A percentile compares a stretch with the other conserved stretches of the same genome.
These are phyloP conservation scores for Clonostachys rhizophaga DNA, from an alignment of 2,329 filamentous ascomycete species.

Conservation along the genomic window DNA sequence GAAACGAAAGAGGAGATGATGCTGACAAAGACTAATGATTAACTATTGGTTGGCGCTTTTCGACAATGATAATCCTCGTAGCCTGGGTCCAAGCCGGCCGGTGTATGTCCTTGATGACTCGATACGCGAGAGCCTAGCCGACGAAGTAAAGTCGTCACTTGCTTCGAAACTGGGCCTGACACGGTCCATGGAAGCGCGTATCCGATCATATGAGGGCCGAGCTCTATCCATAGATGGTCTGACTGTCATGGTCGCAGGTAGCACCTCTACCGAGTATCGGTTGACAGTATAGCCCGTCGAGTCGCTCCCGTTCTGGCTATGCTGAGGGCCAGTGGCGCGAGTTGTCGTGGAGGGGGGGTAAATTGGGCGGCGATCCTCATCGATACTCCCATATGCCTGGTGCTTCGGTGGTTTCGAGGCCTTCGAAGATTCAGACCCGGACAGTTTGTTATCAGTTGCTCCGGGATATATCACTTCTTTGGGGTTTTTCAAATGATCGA, in stretches of 20 bases:
- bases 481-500: constrained; percentile 56
- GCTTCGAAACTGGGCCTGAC: constrained; percentile 80
- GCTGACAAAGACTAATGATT: no score
- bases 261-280: constrained; percentile 53
- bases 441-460: neutral
- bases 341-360: constrained; percentile 90
- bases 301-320: constrained; percentile 88
- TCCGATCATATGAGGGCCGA: constrained; percentile 82
- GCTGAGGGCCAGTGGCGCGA: constrained; percentile 64
- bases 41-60: constrained; percentile 31
- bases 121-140: constrained; percentile 76
- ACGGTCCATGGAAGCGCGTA: constrained; percentile 82
- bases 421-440: constrained; percentile 50
- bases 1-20: no score
- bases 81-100: constrained; percentile 22
- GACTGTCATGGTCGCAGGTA: constrained; percentile 15
- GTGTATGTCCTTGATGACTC: constrained; percentile 55
- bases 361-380: constrained; percentile 87
- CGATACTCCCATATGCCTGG: constrained; percentile 57
- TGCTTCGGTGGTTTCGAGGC: constrained; percentile 52
- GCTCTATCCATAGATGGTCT: constrained; percentile 62
- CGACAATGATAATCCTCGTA: constrained; percentile 36
- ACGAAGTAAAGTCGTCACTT: constrained; percentile 87
- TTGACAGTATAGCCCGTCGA: constrained; percentile 82
- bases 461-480: constrained; percentile 2